These are phyloP conservation scores for Ailanthus altissimus DNA, from an alignment of 345 rosid species.

Conservation along the genomic window DNA sequence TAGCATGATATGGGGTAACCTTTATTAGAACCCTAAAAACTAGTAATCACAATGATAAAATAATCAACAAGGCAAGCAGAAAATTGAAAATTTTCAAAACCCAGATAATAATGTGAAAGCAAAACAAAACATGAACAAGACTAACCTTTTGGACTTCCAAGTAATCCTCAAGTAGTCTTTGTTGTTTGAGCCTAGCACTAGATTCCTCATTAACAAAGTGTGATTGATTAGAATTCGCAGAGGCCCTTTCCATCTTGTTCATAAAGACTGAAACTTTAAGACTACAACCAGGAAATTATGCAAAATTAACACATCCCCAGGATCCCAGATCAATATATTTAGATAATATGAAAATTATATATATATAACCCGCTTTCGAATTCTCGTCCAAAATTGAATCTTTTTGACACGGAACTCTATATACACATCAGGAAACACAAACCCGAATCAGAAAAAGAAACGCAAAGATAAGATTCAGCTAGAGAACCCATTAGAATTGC, in stretches of 20 bases:
- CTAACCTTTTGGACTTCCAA: conserved; percentile 45
- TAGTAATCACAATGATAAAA: not conserved
- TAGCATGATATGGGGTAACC: not conserved
- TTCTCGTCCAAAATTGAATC: not conserved
- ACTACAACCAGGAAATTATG: conserved; percentile 3
- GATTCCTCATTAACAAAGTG: conserved; percentile 22
- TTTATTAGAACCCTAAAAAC: not conserved
- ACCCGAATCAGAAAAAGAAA: conserved; percentile 16
- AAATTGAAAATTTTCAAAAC: not conserved
- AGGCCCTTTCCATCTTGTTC: conserved; percentile 33
- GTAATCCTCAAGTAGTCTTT: conserved; percentile 37
- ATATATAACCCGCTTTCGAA: not conserved
- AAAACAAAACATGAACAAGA: not conserved
- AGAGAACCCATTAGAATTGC: not conserved
- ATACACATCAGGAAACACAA: not conserved
- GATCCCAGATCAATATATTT: conserved; percentile 10
- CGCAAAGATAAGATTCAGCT: not conserved
- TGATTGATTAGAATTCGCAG: conserved; percentile 17
- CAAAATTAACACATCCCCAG: not conserved
- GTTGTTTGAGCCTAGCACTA: conserved; percentile 29
- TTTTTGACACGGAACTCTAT: not conserved
- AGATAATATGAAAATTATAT: not conserved
- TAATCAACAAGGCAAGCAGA: too few relatives aligned
- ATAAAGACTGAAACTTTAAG: conserved; percentile 22
- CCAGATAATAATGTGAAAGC: too few relatives aligned